These are phyloP conservation scores for Candida broadrunensis DNA, from an alignment of 805 yeast species.

Conservation along the genomic window DNA sequence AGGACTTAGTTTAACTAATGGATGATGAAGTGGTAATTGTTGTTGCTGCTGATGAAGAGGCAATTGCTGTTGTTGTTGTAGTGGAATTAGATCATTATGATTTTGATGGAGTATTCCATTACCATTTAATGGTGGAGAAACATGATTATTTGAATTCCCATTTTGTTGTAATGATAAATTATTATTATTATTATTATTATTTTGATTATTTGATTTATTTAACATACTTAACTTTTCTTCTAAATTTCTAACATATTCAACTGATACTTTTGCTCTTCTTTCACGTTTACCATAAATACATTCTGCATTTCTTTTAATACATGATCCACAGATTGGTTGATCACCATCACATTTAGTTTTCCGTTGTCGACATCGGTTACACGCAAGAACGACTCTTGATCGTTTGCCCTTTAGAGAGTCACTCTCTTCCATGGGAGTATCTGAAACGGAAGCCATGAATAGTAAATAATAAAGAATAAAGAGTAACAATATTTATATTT, in stretches of 20 bases:
- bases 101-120: background rate
- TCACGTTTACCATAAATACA: conserved; percentile 5
- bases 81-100: background rate
- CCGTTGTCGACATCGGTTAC: conserved; percentile 9
- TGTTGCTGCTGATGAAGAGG: conserved; percentile 2
- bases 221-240: conserved; percentile 4
- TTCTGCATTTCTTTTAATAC: conserved; percentile 4
- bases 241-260: conserved; percentile 8
- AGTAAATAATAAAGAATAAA: too few species aligned
- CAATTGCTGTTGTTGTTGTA: background rate
- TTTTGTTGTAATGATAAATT: background rate
- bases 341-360: conserved; percentile 10
- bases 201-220: background rate
- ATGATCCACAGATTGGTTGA: conserved; percentile 7
- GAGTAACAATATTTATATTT: too few species aligned
- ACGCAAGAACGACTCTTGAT: conserved; percentile 7
- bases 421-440: background rate
- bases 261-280: conserved; percentile 6
- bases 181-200: background rate
- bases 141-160: background rate
- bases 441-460: too few species aligned
- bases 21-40: background rate
- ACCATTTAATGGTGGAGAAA: too few species aligned
- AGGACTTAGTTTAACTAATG: too few species aligned
- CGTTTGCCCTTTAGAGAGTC: conserved; percentile 1